Evolutionary conservation across 768 basidiomycete species (phyloP), one percentile per base, ranked within the genome.

Genomic region (Lactifluus echinatus): DNA sequence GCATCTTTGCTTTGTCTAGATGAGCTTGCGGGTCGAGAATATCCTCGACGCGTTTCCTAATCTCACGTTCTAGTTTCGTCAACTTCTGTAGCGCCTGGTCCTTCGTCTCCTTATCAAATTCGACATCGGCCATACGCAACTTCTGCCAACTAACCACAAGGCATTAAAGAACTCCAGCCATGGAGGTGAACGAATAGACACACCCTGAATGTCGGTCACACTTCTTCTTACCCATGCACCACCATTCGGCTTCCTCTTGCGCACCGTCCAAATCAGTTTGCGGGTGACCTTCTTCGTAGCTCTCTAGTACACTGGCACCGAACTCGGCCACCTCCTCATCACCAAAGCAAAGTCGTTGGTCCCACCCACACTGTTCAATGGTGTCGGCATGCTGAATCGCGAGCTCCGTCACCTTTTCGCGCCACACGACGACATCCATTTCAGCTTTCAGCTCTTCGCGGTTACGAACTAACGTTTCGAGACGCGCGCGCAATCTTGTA

Each of bases 311-410:
- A 15, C 78, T 79, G 2, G 71, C 73, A 8, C 82, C 85, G 68
- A 83, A 85, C 48, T 85, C 85, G 36, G 72, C 77, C 75, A 82
- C 90, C 67, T 89, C 87, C 56, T 84, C 82, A 46, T 91, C 87
- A n/a, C 85, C 85, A 66, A 85, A 84, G 58, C 87, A 87, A 23
- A 96, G 74, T 29, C 93, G 77, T 64, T 85, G 83, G 68, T 96
- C 93, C 84, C 92, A 93, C 4, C 93, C 92, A 70, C 93, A 96
- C 63, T 82, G 80, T 17, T 80, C 79, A 15, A 81, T 67, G n/a
- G 73, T 71, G 57, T 82, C 81, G 10, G 86, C 81, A 36, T 87
- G 77, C 43, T 79, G 79, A n/a, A 73, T 76, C 23, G 87, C 88
- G 42, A 88, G 75, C 55, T 81, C 77, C 15, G 88, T 72, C 28